phyloP scores from a whole-genome alignment of 2,329 filamentous ascomycete genomes.

The Clarireedia hainanense region DNA sequence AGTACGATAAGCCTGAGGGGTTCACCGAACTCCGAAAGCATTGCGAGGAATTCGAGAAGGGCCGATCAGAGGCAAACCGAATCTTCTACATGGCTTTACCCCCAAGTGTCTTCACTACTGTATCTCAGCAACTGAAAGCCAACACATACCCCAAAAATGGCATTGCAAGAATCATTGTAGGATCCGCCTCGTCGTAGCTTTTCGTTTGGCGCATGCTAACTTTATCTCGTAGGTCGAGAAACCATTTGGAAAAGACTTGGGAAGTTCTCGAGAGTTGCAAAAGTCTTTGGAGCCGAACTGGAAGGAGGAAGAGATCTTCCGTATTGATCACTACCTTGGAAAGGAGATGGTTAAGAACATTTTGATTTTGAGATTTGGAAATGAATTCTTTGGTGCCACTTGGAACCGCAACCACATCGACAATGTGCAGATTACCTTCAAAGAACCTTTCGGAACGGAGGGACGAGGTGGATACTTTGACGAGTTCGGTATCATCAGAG shows the following conservation, averaged over 20 bases:
- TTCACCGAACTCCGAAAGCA: slow-evolving; percentile 82
- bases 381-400: slow-evolving; percentile 96
- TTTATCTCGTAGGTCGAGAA: slow-evolving; percentile 72
- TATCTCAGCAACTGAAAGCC: slow-evolving; percentile 93
- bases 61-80: slow-evolving; percentile 74
- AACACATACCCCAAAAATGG: slow-evolving; percentile 92
- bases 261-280: slow-evolving; percentile 88
- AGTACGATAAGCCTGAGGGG: slow-evolving; percentile 95
- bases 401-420: slow-evolving; percentile 99
- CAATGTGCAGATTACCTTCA: slow-evolving; percentile 98
- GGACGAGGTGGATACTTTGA: slow-evolving; percentile 98
- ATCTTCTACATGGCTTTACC: slow-evolving; percentile 99
- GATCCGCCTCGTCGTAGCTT: slow-evolving; percentile 29
- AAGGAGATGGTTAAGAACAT: slow-evolving; percentile 99
- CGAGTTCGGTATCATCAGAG: slow-evolving; percentile 97
- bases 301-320: slow-evolving; percentile 98
- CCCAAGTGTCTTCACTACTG: slow-evolving; percentile 94
- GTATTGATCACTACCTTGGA: slow-evolving; percentile 97
- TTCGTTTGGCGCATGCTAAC: slow-evolving; percentile 9
- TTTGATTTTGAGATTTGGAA: slow-evolving; percentile 93
- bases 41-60: slow-evolving; percentile 76
- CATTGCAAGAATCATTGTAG: slow-evolving; percentile 87
- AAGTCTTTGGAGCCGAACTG: slow-evolving; percentile 93
- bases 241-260: slow-evolving; percentile 95
- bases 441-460: slow-evolving; percentile 98